Evolutionary conservation across 2,329 filamentous ascomycete species (phyloP), one percentile per base, ranked within the genome.

Genomic region (Fusarium oxysporum): DNA sequence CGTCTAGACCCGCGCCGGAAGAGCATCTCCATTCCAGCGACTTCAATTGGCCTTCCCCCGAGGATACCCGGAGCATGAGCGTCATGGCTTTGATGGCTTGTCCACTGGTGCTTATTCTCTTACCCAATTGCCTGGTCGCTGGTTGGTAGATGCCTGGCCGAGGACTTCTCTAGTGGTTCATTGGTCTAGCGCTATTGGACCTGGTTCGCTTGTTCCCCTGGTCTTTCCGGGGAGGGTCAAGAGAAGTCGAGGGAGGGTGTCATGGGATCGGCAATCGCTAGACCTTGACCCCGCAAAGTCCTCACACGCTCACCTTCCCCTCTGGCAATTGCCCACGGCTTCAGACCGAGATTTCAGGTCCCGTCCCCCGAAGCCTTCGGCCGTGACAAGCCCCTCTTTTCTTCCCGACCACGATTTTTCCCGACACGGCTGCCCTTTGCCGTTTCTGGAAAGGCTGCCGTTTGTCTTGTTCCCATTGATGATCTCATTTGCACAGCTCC

Each of bases 21-120:
- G 57, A 65, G 65, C 64, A 65, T 64, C 66, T 68, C 68, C 76
- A 70, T 70, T 71, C 76, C 72, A 75, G 67, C 61, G 68, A 73
- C 65, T 64, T 72, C 58, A 76, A 70, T 65, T 68, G 70, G 68
- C 53, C n/a, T 74, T 70, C 60, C 70, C 56, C 76, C 76, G 76
- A 78, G 70, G 74, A 73, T 76, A 78, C 76, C 76, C 76, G 76
- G 62, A 67, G 63, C 60, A 62, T 66, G 56, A 66, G 62, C 62
- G 64, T 69, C 75, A 74, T 77, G 70, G 68, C 71, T 70, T 68
- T 57, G 62, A 76, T 71, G 73, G 74, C 67, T 69, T 67, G 67
- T 60, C 74, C 64, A 69, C 66, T 62, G 68, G 68, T 78, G 76
- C 76, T 78, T 78, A 78, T 78, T 76, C 75, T 77, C 69, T 76